A percentile compares a stretch with the other conserved stretches of the same genome.
Evolutionary conservation across 2,329 filamentous ascomycete genomes (phyloP).

Genomic region (Penicillium sp.): DNA sequence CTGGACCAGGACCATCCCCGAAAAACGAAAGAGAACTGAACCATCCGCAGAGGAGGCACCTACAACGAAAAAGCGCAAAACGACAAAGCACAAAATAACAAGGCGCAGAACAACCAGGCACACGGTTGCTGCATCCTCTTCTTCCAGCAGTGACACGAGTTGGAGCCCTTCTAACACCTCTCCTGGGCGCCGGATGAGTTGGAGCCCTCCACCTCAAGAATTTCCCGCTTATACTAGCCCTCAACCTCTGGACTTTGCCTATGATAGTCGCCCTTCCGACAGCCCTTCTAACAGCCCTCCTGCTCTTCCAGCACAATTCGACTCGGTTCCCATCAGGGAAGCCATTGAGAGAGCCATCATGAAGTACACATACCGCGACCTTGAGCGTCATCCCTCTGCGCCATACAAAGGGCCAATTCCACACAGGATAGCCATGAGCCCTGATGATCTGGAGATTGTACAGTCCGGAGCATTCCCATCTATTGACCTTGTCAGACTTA

Average conservation of each 20-base stretch:
- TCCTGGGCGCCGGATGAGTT: neutral
- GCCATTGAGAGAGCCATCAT: constrained; percentile 26
- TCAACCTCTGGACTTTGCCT: too few species aligned
- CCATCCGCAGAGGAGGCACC: neutral
- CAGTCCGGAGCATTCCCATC: constrained; percentile 15
- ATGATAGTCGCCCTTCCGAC: too few species aligned
- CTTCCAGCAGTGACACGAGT: neutral
- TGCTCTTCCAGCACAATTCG: neutral
- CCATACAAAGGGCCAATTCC: constrained; percentile 8
- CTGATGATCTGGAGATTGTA: constrained; percentile 16
- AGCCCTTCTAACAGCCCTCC: too few species aligned
- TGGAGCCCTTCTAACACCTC: too few species aligned
- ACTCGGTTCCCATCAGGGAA: constrained; percentile 11
- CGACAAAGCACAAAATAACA: too few species aligned
- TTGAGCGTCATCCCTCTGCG: constrained; percentile 29
- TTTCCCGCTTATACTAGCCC: too few species aligned
- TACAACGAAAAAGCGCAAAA: neutral
- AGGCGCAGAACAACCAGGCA: too few species aligned
- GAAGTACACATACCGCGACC: constrained; percentile 24
- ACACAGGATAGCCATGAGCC: constrained; percentile 10
- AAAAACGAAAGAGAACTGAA: neutral
- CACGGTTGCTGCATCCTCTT: neutral
- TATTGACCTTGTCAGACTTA: constrained; percentile 17
- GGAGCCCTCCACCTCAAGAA: too few species aligned
- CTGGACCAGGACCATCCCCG: neutral